Base-by-base conservation (phyloP, 352 stramenopile genomes). In the Phytophthora hybrid region DNA sequence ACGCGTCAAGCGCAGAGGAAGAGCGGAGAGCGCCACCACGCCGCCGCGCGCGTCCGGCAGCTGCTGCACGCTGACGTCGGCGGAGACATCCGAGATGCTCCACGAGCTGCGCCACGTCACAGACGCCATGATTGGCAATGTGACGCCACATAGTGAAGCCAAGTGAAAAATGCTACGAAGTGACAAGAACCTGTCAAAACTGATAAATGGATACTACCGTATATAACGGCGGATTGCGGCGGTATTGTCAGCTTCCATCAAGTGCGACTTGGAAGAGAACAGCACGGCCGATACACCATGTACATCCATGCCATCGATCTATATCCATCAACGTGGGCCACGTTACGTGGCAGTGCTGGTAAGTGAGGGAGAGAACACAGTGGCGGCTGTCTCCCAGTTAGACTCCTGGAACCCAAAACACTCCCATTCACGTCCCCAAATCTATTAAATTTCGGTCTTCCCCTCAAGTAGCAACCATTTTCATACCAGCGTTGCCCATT, bases 41-140 rank as follows among this genome's bases (percentile, higher is more conserved):
- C 57, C 46, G 18, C 59, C 49, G 47, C 49, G 26, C 1, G 49
- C 63, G 77, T 62, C 26, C 11, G 37, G 37, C 37, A 44, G 37
- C 37, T 44, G 11, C 37, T 44, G 37, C 37, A 44, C 37, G 11
- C 16, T 44, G 37, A 73, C 53, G 34, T 61, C 26, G 6, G 65
- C 51, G 21, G 23, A 6, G 13, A 5, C 54, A 57, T 59, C 34
- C n/a, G 21, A 32, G 3, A 5, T 10, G 10, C 56, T 9, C 75
- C 75, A 79, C 34, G 71, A 73, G 11, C 57, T 69, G 66, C 58
- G 49, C 65, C 70, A 81, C 52, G 70, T 78, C 51, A 78, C 64
- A 57, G 52, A 7, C 46, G 44, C 52, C 70, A 76, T 78, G 54
- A 67, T 60, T 60, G 49, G 49, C 49, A 59, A 63, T 49, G 31